Conservation (phyloP, 2,329 filamentous ascomycete species). For the Cladorrhinum sp. region DNA sequence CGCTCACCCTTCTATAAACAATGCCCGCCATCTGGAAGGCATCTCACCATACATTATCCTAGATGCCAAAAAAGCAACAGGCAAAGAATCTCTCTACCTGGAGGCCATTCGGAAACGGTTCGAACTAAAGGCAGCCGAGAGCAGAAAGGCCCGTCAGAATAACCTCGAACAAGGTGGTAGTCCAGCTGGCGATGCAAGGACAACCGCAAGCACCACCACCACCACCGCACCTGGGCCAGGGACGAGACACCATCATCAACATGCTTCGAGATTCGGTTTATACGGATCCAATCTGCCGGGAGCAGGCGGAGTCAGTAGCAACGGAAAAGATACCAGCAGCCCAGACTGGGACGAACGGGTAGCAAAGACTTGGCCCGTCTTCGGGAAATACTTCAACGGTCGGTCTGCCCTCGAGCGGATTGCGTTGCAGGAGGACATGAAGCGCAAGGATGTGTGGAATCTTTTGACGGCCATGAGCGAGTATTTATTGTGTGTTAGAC, state of each 20-base stretch:
- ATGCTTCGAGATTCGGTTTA: too few relatives aligned
- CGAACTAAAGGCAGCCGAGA: slow-evolving; percentile 20
- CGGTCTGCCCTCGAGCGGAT: slow-evolving; percentile 81
- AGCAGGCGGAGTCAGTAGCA: slow-evolving; percentile 4
- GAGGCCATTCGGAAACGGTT: slow-evolving; percentile 57
- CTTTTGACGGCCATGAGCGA: slow-evolving; percentile 64
- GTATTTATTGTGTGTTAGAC: slow-evolving; percentile 63
- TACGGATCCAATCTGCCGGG: too few relatives aligned
- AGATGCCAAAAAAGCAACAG: slow-evolving; percentile 74
- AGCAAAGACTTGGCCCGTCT: slow-evolving; percentile 65
- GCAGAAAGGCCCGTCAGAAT: slow-evolving; percentile 9
- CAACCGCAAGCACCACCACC: slow-evolving; percentile 3
- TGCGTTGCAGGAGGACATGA: slow-evolving; percentile 78
- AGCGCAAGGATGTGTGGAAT: slow-evolving; percentile 76
- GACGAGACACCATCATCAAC: neutral
- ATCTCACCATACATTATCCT: slow-evolving; percentile 67
- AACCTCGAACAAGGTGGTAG: neutral
- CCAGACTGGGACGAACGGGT: slow-evolving; percentile 50
- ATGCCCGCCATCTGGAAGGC: slow-evolving; percentile 54
- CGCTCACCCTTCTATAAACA: slow-evolving; percentile 54
- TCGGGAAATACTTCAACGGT: slow-evolving; percentile 87
- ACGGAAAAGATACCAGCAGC: neutral
- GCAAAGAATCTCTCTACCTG: slow-evolving; percentile 71
- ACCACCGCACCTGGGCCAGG: slow-evolving; percentile 1
- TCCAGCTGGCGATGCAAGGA: slow-evolving; percentile 24